Base-by-base conservation (phyloP, 2,329 filamentous ascomycete genomes). In the Fusarium sp. region DNA sequence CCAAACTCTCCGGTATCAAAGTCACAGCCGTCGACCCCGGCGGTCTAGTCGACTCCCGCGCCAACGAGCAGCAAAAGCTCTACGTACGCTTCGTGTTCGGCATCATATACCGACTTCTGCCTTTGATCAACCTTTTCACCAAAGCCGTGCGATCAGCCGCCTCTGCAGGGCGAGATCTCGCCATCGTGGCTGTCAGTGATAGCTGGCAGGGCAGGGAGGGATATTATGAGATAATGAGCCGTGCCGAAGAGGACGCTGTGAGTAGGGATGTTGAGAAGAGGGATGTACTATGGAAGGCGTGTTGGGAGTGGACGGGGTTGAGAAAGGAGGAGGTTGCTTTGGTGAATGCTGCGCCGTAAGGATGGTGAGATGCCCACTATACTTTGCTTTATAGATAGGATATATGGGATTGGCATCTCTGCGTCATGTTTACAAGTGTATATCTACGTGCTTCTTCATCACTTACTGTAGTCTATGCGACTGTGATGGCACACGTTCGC, bases 21-120 rank as follows among this genome's bases (percentile, higher is more conserved):
- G 68, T 49, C 4, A 53, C 49, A 14, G 61, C 67, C 4, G 63
- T 70, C 51, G 68, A 71, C 4, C 68, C 68, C 2, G 53, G 67
- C 10, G 59, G 63, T 1, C 49, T 70, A 10, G 44, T 66, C 5
- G 68, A 70, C 27, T 70, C 68, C 0, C 55, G 68, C 3, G 65
- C 57, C 0, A 57, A 68, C 29, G 25, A 15, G 4, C 33, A 56
- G 0, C 66, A 68, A 14, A 69, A 47, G 11, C 42, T 43, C 1
- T 4, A 11, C 0, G 19, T 66, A 2, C 33, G 56, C 8, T 7
- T 38, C 2, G n/a, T 46, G 0, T 58, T 69, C 7, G 13, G 36
- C 0, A 8, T 53, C 0, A 14, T 53, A 0, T 33, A 35, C 1
- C 2, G 36, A 1, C 23, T 51, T 1, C 38, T 69, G 3, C 66